A percentile compares a stretch with the other conserved stretches of the same genome.
These are phyloP conservation scores for Pseudodiploospora longispora DNA, from an alignment of 2,329 filamentous ascomycete genomes.

Conservation along the genomic window DNA sequence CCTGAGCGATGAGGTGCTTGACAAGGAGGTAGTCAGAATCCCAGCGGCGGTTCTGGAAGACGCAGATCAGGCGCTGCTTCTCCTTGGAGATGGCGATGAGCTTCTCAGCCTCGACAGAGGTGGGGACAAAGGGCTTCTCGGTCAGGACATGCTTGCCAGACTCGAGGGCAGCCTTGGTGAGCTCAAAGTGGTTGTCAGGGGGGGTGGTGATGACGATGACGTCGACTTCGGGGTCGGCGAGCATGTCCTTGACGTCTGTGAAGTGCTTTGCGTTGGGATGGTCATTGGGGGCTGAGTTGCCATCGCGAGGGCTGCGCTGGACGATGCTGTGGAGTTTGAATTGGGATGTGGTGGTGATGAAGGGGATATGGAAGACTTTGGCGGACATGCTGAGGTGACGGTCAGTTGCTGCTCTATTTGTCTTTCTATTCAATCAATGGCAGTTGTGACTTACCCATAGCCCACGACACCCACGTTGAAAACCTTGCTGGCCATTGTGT, in stretches of 20 bases:
- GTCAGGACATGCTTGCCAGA: slow-evolving; percentile 70
- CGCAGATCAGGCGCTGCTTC: slow-evolving; percentile 47
- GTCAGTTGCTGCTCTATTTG: not conserved
- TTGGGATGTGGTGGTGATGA: slow-evolving; percentile 55
- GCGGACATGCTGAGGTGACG: slow-evolving; percentile 44
- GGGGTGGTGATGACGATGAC: slow-evolving; percentile 65
- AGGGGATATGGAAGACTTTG: slow-evolving; percentile 79
- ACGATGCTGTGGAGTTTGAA: slow-evolving; percentile 68
- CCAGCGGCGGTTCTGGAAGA: slow-evolving; percentile 73
- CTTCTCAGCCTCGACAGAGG: slow-evolving; percentile 55
- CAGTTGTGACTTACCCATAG: slow-evolving; percentile 35
- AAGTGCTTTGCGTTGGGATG: slow-evolving; percentile 58
- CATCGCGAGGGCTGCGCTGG: slow-evolving; percentile 58
- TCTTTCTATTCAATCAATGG: not conserved
- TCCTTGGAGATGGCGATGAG: slow-evolving; percentile 49
- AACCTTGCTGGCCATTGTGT: slow-evolving; percentile 26
- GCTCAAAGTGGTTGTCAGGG: slow-evolving; percentile 60
- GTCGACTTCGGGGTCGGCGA: slow-evolving; percentile 58
- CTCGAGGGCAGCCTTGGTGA: slow-evolving; percentile 57
- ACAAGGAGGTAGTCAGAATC: slow-evolving; percentile 70
- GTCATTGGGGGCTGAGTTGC: slow-evolving; percentile 61
- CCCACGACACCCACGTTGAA: slow-evolving; percentile 45
- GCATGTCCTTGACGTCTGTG: slow-evolving; percentile 51
- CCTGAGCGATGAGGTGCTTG: slow-evolving; percentile 50
- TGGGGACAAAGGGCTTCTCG: slow-evolving; percentile 78